Evolutionary conservation across 768 basidiomycete genomes (phyloP), one percentile per base, ranked within the genome.

Genomic region (Mrakia frigida): DNA sequence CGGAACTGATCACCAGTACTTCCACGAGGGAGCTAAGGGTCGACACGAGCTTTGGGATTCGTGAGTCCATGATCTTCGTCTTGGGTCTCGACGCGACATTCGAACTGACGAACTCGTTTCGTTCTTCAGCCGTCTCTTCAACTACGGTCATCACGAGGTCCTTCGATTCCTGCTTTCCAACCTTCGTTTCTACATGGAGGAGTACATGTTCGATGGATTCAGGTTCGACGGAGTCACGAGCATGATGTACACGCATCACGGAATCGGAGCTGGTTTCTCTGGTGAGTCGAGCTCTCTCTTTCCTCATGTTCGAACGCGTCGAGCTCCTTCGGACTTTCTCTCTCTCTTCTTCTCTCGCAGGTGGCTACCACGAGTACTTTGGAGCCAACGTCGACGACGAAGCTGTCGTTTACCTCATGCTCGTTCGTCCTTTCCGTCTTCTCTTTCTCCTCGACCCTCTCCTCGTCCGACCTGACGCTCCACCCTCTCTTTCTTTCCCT

Each of bases 191-290:
- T 99, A 90, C 86, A 89, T 98, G 84, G 96, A 99, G 77, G 92
- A 93, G 81, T 99, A 92, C 84, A 88, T 88, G 80, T 98, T 99
- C 82, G 97, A 98, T 81, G 97, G 97, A 16, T 99, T 98, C 88
- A 86, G 97, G 60, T 99, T 99, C 82, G 97, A 99, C 80, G 97
- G 97, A 37, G 97, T 99, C 68, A 99, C 97, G 5, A 95, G 93
- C 82, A 98, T 98, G 96, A 95, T 99, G 93, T 99, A 98, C 85
- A 85, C 88, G 71, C 97, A 99, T 82, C 97, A 98, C 83, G 97
- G 97, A 14, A 98, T 98, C 80, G 96, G 96, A 23, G 88, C 94
- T 11, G 97, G 96, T 25, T 99, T 99, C 85, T 96, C 94, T 59
- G 95, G 96, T 81, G 70, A 59, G 80, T 74, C 33, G 18, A 13